Percentiles rank a stretch among this genome's conserved stretches.
Evolutionary conservation across 345 rosid species (phyloP).

Genomic region (Draba incana): DNA sequence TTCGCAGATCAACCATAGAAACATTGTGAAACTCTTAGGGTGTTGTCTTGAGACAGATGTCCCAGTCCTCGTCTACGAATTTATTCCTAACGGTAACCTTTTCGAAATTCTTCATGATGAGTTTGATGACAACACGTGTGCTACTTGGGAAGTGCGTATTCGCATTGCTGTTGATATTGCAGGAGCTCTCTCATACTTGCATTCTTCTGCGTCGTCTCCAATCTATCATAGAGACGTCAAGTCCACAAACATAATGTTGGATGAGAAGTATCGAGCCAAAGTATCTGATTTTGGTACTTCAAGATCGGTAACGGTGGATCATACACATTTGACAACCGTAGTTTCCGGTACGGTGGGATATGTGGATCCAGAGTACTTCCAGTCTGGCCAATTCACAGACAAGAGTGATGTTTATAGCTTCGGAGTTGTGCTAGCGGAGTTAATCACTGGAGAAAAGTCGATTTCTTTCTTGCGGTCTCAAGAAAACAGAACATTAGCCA

Average conservation of each 20-base stretch:
- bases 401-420: conserved; percentile 19
- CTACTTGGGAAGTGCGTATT: conserved; percentile 15
- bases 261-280: conserved; percentile 18
- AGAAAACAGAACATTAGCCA: conserved; percentile 25
- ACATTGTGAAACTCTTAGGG: conserved; percentile 11
- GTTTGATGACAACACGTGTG: background rate
- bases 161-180: conserved; percentile 19
- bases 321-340: conserved; percentile 23
- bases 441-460: too few species aligned
- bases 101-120: conserved; percentile 22
- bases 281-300: conserved; percentile 28
- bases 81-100: conserved; percentile 19
- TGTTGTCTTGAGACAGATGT: conserved; percentile 16
- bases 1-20: conserved; percentile 10
- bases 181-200: conserved; percentile 23
- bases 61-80: conserved; percentile 7
- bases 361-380: conserved; percentile 13
- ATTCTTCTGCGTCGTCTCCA: conserved; percentile 9
- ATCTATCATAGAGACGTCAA: conserved; percentile 20
- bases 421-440: too few species aligned
- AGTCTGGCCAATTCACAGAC: conserved; percentile 6
- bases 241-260: conserved; percentile 13
- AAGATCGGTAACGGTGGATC: conserved; percentile 26
- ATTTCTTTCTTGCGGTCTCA: conserved; percentile 2
- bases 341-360: conserved; percentile 16